Base-by-base conservation (phyloP, 768 basidiomycete genomes). In the Hortiboletus campestris region DNA sequence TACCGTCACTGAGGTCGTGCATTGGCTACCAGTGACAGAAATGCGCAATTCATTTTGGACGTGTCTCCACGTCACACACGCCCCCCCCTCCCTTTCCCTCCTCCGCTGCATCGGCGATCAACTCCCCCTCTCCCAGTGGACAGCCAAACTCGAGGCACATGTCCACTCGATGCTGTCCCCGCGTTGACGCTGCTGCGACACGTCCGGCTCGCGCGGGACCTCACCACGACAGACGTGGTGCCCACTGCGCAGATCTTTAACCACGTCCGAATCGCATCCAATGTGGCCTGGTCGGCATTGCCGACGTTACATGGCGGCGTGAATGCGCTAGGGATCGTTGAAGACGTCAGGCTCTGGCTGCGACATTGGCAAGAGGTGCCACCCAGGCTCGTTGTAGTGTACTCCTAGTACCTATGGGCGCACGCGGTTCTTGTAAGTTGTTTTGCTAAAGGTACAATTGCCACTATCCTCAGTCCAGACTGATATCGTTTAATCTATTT, bases 1-100 rank as follows among this genome's bases (percentile, higher is more conserved):
- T 17, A 13, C 14, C n/a, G 1, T 19, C 0, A 46, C 39, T 13
- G 2, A 58, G 58, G 14, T 31, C 12, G 52, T 67, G 3, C 40
- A 48, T 14, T 67, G n/a, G n/a, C n/a, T n/a, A n/a, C n/a, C 38
- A 14, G 50, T 68, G 1, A 42, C 43, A 5, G 60, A 60, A 34
- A 56, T 65, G 63, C 56, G 65, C 19, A 20, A 55, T n/a, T 39
- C 63, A 0, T 8, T 6, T 2, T 43, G 54, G 4, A 12, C 55
- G 0, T 51, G 47, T 12, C 47, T 54, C 34, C 51, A 66, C 40
- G 2, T 68, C 41, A 53, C 38, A 0, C 66, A 60, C 8, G 63
- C 61, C 16, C 19, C 0, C 14, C 51, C 58, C 19, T 40, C 48
- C 16, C 39, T 47, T n/a, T 25, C 48, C 10, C 63, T 61, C 42